Evolutionary conservation across 371 early-diverging fungal genomes (phyloP).

Genomic region (Mucor sp.): DNA sequence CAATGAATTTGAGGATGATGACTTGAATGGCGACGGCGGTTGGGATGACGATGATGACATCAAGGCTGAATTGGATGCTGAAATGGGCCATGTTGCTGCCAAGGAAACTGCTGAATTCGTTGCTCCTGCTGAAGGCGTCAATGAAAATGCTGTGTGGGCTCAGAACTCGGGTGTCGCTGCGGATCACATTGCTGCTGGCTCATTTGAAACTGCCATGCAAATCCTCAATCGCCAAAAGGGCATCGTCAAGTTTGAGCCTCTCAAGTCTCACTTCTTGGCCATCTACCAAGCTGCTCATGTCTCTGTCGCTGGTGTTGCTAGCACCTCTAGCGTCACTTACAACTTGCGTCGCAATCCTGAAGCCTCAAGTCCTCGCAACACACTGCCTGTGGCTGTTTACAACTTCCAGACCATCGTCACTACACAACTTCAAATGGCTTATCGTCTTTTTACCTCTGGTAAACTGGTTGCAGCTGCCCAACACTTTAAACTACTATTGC

Average conservation of each 20-base stretch:
- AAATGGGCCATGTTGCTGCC: slow-evolving; percentile 63
- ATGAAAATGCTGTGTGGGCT: slow-evolving; percentile 72
- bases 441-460: slow-evolving; percentile 73
- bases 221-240: slow-evolving; percentile 88
- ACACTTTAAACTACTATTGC: slow-evolving; percentile 77
- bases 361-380: slow-evolving; percentile 53
- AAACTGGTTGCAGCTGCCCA: slow-evolving; percentile 76
- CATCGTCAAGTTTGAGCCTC: slow-evolving; percentile 85
- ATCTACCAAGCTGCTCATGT: slow-evolving; percentile 79
- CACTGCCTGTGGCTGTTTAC: slow-evolving; percentile 59
- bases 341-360: slow-evolving; percentile 68
- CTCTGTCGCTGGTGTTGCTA: slow-evolving; percentile 64
- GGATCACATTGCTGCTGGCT: slow-evolving; percentile 93
- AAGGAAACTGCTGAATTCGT: slow-evolving; percentile 67
- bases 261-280: slow-evolving; percentile 83
- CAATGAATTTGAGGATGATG: slow-evolving; percentile 42
- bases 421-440: slow-evolving; percentile 76
- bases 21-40: slow-evolving; percentile 53
- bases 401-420: slow-evolving; percentile 54
- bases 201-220: slow-evolving; percentile 94
- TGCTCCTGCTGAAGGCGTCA: slow-evolving; percentile 74
- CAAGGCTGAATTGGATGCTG: slow-evolving; percentile 61
- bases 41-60: slow-evolving; percentile 67
- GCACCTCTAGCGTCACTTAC: slow-evolving; percentile 60
- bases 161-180: slow-evolving; percentile 83